Evolutionary conservation across 2,329 filamentous ascomycete species (phyloP).

Genomic region (Fusarium penzigii): DNA sequence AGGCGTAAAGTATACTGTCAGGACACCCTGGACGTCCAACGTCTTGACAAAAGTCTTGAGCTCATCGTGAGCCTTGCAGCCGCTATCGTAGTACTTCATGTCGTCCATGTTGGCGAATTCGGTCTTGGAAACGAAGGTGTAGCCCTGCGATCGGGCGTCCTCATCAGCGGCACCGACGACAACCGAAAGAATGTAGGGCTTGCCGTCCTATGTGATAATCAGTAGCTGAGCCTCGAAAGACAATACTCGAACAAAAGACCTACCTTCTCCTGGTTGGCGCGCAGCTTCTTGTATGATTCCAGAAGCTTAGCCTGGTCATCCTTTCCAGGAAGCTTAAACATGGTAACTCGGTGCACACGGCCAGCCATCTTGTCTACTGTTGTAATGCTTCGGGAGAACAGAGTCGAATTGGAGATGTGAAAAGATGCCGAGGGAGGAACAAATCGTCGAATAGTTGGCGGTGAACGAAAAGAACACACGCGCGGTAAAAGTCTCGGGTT

Average conservation of each 20-base stretch:
- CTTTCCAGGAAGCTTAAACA: constrained; percentile 53
- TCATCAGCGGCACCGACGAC: constrained; percentile 54
- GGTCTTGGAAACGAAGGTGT: constrained; percentile 63
- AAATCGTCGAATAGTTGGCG: neutral
- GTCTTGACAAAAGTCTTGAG: constrained; percentile 40
- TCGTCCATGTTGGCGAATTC: constrained; percentile 66
- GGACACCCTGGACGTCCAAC: constrained; percentile 37
- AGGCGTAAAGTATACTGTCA: constrained; percentile 45
- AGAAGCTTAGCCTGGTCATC: constrained; percentile 47
- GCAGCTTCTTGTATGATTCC: constrained; percentile 45
- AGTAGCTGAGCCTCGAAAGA: neutral
- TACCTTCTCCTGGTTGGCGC: constrained; percentile 45
- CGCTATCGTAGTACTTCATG: constrained; percentile 69
- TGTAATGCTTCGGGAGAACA: neutral
- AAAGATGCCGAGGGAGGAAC: constrained; percentile 4
- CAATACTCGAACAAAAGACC: neutral
- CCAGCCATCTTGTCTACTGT: constrained; percentile 38
- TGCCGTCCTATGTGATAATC: constrained; percentile 57
- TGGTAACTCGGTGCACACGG: constrained; percentile 50
- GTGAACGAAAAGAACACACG: constrained; percentile 3
- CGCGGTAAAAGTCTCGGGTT: constrained; percentile 10
- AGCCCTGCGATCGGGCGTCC: constrained; percentile 64
- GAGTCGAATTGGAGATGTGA: neutral
- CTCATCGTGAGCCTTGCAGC: constrained; percentile 44
- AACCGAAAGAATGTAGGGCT: constrained; percentile 66